phyloP scores from a whole-genome alignment of 2,329 filamentous ascomycete species.

The Microdochium paspali region DNA sequence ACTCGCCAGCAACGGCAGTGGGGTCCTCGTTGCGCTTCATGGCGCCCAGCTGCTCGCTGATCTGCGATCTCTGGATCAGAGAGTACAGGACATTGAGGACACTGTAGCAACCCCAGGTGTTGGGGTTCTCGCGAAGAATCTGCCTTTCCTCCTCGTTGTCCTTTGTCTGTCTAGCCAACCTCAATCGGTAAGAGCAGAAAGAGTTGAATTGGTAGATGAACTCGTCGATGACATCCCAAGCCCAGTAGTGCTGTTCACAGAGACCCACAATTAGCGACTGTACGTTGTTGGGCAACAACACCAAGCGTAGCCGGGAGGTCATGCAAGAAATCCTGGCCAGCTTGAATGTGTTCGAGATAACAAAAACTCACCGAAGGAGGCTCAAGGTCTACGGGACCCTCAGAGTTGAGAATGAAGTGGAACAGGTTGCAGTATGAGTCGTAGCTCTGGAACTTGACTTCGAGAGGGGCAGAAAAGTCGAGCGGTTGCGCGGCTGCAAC shows the following conservation, averaged over 20 bases:
- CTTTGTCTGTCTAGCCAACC: constrained; percentile 67
- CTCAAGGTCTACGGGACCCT: constrained; percentile 96
- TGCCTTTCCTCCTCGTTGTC: constrained; percentile 88
- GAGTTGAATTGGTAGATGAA: constrained; percentile 99
- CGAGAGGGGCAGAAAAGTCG: constrained; percentile 90
- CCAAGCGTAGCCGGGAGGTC: too few relatives aligned
- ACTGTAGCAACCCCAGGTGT: constrained; percentile 99
- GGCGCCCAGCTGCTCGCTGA: constrained; percentile 91
- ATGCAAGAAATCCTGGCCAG: background rate
- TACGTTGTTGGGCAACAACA: constrained; percentile 5
- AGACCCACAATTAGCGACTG: constrained; percentile 12
- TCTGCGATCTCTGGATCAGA: constrained; percentile 95
- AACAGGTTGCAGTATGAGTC: constrained; percentile 99
- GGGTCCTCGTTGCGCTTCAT: constrained; percentile 93
- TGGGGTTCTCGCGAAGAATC: constrained; percentile 89
- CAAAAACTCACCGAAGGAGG: constrained; percentile 72
- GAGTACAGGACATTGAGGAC: constrained; percentile 99
- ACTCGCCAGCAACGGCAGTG: constrained; percentile 81
- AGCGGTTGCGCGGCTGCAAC: constrained; percentile 87
- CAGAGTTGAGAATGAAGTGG: constrained; percentile 98
- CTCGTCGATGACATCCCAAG: constrained; percentile 99
- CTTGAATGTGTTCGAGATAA: background rate
- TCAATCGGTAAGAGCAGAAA: constrained; percentile 93
- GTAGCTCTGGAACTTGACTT: constrained; percentile 98
- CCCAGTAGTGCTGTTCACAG: constrained; percentile 80